These are phyloP conservation scores for Epichloe sibirici DNA, from an alignment of 2,329 filamentous ascomycete species.

Conservation along the genomic window DNA sequence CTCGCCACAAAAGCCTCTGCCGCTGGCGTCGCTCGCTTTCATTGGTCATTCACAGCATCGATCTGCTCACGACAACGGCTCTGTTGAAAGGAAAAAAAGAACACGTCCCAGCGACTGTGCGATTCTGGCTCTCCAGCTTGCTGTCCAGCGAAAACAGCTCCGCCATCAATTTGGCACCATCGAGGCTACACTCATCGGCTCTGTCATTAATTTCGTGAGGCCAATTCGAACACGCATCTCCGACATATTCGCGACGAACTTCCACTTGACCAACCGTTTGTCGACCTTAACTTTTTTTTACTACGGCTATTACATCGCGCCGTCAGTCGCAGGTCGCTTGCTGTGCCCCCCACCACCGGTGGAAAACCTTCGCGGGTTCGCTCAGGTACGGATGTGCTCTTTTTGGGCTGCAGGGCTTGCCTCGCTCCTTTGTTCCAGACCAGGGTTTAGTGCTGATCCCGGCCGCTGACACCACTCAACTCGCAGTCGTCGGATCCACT, in stretches of 20 bases:
- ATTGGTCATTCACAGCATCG: background rate
- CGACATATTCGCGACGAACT: background rate
- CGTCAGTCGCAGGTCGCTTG: conserved; percentile 1
- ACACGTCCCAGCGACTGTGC: background rate
- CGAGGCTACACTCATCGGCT: background rate
- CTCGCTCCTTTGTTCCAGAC: conserved; percentile 1
- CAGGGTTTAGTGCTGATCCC: conserved; percentile 6
- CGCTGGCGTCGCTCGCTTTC: background rate
- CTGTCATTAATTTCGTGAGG: background rate
- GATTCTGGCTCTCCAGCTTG: background rate
- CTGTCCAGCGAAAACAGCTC: background rate
- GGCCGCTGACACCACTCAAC: conserved; percentile 2
- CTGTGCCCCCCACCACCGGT: conserved; percentile 1
- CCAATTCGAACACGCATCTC: background rate
- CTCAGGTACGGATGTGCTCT: conserved; percentile 5
- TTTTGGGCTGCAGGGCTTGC: conserved; percentile 4
- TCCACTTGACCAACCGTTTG: background rate
- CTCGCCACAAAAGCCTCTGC: background rate
- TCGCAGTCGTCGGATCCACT: conserved; percentile 1
- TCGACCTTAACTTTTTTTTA: background rate
- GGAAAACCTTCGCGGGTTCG: conserved; percentile 1
- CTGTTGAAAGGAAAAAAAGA: background rate
- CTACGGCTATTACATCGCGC: conserved; percentile 1
- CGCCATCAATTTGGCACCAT: background rate
- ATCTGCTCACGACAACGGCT: background rate